Percentiles rank a stretch among this genome's conserved stretches.
These are phyloP conservation scores for Penicillium angulare DNA, from an alignment of 495 filamentous ascomycete genomes.

Conservation along the genomic window DNA sequence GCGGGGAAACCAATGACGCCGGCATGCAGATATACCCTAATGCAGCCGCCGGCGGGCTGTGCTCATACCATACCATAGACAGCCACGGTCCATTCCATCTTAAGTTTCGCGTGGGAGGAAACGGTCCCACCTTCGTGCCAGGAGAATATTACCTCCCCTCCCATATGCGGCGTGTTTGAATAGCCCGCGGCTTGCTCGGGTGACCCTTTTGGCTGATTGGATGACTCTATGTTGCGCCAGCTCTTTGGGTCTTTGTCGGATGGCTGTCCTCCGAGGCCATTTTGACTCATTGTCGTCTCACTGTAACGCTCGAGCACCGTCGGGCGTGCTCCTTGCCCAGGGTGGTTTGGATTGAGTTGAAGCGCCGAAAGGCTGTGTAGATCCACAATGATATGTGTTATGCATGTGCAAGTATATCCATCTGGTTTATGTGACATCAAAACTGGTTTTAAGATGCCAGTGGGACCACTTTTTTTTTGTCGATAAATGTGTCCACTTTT, in stretches of 20 bases:
- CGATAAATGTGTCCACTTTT: neutral
- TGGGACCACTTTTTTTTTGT: neutral
- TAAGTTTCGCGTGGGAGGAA: neutral
- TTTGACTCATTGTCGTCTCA: neutral
- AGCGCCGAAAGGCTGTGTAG: neutral
- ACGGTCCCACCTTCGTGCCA: neutral
- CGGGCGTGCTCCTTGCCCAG: too few relatives aligned
- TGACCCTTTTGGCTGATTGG: neutral
- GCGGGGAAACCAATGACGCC: slow-evolving; percentile 15
- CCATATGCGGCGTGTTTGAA: neutral
- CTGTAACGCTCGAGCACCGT: slow-evolving; percentile 8
- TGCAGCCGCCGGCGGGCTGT: neutral
- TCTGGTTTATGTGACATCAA: neutral
- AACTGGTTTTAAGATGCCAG: neutral
- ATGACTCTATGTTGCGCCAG: neutral
- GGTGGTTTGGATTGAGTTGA: neutral
- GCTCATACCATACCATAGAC: neutral
- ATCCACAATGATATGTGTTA: neutral
- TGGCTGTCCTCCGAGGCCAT: slow-evolving; percentile 9
- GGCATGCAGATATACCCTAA: slow-evolving; percentile 5
- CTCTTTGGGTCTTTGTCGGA: neutral
- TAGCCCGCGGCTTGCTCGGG: neutral
- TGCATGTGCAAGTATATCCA: neutral
- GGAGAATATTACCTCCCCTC: neutral
- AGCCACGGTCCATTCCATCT: neutral